Percentiles rank a stretch among this genome's conserved stretches.
Evolutionary conservation across 768 basidiomycete genomes (phyloP).

Genomic region (Tylopilus vinaceipallidus): DNA sequence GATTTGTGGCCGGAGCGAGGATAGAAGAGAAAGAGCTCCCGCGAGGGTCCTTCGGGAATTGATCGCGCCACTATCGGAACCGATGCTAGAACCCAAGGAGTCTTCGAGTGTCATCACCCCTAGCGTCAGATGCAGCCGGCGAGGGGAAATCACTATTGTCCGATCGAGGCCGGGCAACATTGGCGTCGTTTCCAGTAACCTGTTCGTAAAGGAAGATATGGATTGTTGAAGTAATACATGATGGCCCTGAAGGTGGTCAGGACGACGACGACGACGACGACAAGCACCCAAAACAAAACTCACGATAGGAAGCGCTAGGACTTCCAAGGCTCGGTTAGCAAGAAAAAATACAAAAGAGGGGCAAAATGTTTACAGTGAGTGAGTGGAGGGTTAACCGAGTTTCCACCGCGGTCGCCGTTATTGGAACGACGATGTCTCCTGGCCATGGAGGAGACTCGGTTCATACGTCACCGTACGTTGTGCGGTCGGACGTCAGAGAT

Average conservation of each 20-base stretch:
- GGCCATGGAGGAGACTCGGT: constrained; percentile 11
- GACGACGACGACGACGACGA: constrained; percentile 13
- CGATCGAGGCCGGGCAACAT: constrained; percentile 52
- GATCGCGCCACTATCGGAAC: not conserved
- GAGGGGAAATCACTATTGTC: constrained; percentile 53
- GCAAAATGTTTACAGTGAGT: constrained; percentile 28
- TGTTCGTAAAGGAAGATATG: constrained; percentile 37
- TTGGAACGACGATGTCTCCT: constrained; percentile 7
- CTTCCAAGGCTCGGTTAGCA: constrained; percentile 16
- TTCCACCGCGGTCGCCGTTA: not conserved
- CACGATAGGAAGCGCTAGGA: constrained; percentile 33
- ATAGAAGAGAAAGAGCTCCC: constrained; percentile 44
- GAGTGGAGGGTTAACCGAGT: constrained; percentile 10
- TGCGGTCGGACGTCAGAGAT: too few relatives aligned
- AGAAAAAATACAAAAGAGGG: not conserved
- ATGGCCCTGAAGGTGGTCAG: constrained; percentile 34
- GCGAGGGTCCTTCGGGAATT: constrained; percentile 32
- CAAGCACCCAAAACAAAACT: constrained; percentile 30
- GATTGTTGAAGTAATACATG: constrained; percentile 37
- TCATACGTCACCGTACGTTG: too few relatives aligned
- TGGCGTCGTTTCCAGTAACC: constrained; percentile 23
- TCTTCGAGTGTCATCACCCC: constrained; percentile 65
- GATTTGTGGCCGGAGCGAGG: constrained; percentile 38
- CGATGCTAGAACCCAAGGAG: constrained; percentile 3
- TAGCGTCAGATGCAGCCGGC: constrained; percentile 69